phyloP scores from a whole-genome alignment of 352 stramenopile species.

The Phytophthora tubulina region DNA sequence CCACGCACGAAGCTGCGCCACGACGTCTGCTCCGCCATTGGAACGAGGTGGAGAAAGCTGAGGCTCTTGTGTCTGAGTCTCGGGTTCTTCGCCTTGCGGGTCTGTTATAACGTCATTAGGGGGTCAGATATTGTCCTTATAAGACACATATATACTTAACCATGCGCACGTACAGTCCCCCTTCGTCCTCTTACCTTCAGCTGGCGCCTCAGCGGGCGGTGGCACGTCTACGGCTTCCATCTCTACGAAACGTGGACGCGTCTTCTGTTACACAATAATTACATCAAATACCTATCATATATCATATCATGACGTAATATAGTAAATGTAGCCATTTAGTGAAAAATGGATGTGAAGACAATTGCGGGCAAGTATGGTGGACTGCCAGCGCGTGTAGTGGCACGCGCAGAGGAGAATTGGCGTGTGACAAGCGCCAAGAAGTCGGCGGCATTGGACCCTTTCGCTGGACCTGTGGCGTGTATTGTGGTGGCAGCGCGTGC shows the following conservation, averaged over 20 bases:
- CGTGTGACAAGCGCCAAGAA: constrained; percentile 60
- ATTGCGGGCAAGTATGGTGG: constrained; percentile 64
- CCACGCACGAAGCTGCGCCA: constrained; percentile 55
- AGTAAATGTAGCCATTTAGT: constrained; percentile 6
- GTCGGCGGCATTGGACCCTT: constrained; percentile 42
- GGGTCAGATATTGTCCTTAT: background rate
- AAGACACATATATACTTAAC: background rate
- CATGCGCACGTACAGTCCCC: constrained; percentile 15
- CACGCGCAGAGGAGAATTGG: constrained; percentile 62
- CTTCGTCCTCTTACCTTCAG: constrained; percentile 34
- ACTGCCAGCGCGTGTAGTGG: constrained; percentile 58
- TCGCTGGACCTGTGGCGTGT: constrained; percentile 65
- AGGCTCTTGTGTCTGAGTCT: constrained; percentile 8
- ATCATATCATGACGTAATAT: background rate
- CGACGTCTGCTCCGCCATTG: constrained; percentile 32
- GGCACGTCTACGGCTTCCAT: constrained; percentile 33
- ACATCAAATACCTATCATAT: constrained; percentile 16
- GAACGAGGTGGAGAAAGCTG: constrained; percentile 31
- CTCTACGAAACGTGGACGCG: constrained; percentile 15
- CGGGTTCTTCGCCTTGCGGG: constrained; percentile 17
- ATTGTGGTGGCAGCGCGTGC: constrained; percentile 67
- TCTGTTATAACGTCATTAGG: constrained; percentile 7
- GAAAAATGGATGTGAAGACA: constrained; percentile 59
- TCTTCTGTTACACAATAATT: constrained; percentile 14
- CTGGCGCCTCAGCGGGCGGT: constrained; percentile 1